phyloP scores from a whole-genome alignment of 2,329 filamentous ascomycete genomes.

The Aotearoamyces nothofagi region DNA sequence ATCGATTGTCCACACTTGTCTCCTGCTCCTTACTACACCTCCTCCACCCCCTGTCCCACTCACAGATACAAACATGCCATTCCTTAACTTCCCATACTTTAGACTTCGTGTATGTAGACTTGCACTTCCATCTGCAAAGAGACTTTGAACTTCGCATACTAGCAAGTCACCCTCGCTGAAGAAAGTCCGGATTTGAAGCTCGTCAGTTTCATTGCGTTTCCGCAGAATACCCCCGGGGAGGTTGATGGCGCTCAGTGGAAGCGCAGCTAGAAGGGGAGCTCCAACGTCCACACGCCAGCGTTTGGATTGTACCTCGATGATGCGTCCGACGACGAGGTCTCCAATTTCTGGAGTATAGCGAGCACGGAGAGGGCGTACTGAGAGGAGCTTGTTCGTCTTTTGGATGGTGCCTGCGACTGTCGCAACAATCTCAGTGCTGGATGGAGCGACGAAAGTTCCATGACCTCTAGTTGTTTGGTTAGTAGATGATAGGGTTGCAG shows the following conservation, averaged over 20 bases:
- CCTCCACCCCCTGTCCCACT: constrained; percentile 63
- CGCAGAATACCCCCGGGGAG: constrained; percentile 85
- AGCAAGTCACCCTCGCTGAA: constrained; percentile 91
- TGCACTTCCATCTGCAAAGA: constrained; percentile 75
- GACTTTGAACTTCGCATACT: constrained; percentile 84
- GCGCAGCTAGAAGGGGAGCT: constrained; percentile 67
- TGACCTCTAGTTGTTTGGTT: constrained; percentile 50
- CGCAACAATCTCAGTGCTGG: constrained; percentile 59
- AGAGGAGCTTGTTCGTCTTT: constrained; percentile 94
- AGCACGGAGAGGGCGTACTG: constrained; percentile 75
- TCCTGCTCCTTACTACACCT: constrained; percentile 68
- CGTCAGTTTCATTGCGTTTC: constrained; percentile 85
- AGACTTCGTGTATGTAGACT: constrained; percentile 79
- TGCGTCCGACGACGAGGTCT: constrained; percentile 84
- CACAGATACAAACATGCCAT: constrained; percentile 78
- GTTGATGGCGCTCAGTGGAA: constrained; percentile 85
- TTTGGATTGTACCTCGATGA: constrained; percentile 84
- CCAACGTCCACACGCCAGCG: constrained; percentile 94
- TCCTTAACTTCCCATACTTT: constrained; percentile 90
- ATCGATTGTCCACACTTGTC: constrained; percentile 79
- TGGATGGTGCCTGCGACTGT: constrained; percentile 82
- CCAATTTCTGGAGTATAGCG: constrained; percentile 94
- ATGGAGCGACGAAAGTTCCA: constrained; percentile 63
- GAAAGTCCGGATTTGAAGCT: constrained; percentile 93
- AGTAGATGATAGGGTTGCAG: constrained; percentile 6